A percentile compares a stretch with the other conserved stretches of the same genome.
Conservation (phyloP, 805 yeast genomes). For the Starmerella vaccinii region DNA sequence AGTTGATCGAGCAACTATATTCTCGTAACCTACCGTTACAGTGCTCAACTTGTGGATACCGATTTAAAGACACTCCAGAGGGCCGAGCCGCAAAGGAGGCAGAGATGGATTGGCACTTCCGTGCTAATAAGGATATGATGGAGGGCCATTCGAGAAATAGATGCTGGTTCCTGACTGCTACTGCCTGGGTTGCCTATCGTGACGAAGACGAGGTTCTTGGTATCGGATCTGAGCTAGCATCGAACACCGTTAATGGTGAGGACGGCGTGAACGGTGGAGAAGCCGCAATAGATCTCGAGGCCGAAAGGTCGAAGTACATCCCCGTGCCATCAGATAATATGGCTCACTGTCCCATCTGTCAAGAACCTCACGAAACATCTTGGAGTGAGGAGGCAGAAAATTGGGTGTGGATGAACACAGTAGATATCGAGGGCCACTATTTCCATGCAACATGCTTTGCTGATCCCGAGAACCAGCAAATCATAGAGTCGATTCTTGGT, state of each 20-base stretch:
- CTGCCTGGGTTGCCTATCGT: slow-evolving; percentile 62
- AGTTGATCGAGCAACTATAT: slow-evolving; percentile 32
- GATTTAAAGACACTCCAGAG: slow-evolving; percentile 54
- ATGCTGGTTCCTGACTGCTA: slow-evolving; percentile 67
- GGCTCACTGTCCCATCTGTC: slow-evolving; percentile 62
- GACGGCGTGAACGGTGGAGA: slow-evolving; percentile 19
- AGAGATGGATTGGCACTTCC: slow-evolving; percentile 93
- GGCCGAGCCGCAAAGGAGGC: slow-evolving; percentile 47
- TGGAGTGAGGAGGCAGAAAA: slow-evolving; percentile 68
- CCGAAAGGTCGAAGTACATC: slow-evolving; percentile 39
- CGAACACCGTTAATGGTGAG: slow-evolving; percentile 19
- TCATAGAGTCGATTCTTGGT: slow-evolving; percentile 18
- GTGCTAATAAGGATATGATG: slow-evolving; percentile 70
- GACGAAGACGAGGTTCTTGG: slow-evolving; percentile 45
- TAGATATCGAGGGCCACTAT: slow-evolving; percentile 39
- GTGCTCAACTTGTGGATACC: slow-evolving; percentile 81
- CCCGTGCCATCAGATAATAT: slow-evolving; percentile 55
- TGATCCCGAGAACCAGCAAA: slow-evolving; percentile 41
- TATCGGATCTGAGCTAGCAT: slow-evolving; percentile 31
- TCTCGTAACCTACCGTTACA: slow-evolving; percentile 61
- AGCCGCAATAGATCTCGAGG: slow-evolving; percentile 28
- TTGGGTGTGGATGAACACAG: slow-evolving; percentile 71
- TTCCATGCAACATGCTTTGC: slow-evolving; percentile 60
- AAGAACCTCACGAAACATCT: slow-evolving; percentile 51
- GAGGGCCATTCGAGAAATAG: slow-evolving; percentile 53